Percentiles rank a stretch among this genome's conserved stretches.
phyloP scores from a whole-genome alignment of 805 yeast genomes.

The Metschnikowia reukaufii region DNA sequence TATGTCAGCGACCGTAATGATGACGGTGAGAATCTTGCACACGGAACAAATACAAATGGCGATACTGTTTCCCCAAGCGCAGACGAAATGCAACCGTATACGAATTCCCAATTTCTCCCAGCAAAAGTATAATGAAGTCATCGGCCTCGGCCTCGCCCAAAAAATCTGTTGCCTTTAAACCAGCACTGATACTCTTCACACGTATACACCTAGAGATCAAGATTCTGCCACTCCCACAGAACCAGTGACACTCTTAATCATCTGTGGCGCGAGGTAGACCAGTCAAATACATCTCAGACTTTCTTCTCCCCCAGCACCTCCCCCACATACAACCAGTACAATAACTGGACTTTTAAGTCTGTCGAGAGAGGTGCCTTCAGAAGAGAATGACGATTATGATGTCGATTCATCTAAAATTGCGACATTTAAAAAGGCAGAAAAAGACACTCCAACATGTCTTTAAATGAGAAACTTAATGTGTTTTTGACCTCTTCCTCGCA shows the following conservation, averaged over 20 bases:
- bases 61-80: not conserved
- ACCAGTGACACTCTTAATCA: constrained; percentile 8
- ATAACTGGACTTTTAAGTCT: constrained; percentile 18
- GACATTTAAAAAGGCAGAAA: constrained; percentile 2
- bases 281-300: constrained; percentile 5
- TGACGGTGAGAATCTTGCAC: not conserved
- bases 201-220: constrained; percentile 9
- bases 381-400: not conserved
- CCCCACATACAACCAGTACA: constrained; percentile 20
- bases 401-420: constrained; percentile 16
- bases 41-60: not conserved
- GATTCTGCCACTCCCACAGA: constrained; percentile 2
- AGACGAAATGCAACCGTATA: constrained; percentile 1
- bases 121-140: constrained; percentile 39
- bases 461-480: constrained; percentile 48
- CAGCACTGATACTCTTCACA: constrained; percentile 17
- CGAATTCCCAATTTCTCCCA: constrained; percentile 27
- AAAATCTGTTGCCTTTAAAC: constrained; percentile 37
- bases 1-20: constrained; percentile 35
- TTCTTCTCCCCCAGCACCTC: constrained; percentile 19
- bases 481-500: constrained; percentile 29
- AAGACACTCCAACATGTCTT: constrained; percentile 31
- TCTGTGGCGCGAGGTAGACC: constrained; percentile 17
- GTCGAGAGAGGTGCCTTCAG: not conserved
- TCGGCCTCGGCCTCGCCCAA: constrained; percentile 31